Conservation (phyloP, 495 filamentous ascomycete species). For the Penicillium steckii region DNA sequence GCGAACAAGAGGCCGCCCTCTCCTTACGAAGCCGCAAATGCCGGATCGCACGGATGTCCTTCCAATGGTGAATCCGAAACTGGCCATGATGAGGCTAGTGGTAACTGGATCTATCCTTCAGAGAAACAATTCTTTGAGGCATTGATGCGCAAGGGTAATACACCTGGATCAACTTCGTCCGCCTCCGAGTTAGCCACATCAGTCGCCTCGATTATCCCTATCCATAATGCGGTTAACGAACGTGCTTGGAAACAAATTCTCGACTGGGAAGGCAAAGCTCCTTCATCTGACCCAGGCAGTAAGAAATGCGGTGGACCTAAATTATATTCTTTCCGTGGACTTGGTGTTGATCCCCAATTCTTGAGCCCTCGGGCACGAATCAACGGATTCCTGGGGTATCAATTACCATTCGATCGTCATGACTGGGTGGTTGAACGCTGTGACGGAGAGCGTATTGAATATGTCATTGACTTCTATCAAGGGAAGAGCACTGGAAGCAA, state of each 20-base stretch:
- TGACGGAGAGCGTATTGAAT: conserved; percentile 77
- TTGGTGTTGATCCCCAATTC: conserved; percentile 56
- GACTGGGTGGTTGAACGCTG: conserved; percentile 97
- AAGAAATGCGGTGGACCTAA: conserved; percentile 74
- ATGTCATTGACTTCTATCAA: conserved; percentile 97
- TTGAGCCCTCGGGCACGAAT: conserved; percentile 81
- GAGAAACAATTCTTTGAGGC: conserved; percentile 96
- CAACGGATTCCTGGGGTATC: conserved; percentile 81
- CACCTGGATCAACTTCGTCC: conserved; percentile 36
- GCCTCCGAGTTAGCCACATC: conserved; percentile 55
- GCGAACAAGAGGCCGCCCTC: conserved; percentile 28
- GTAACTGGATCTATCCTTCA: conserved; percentile 96
- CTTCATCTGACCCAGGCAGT: conserved; percentile 50
- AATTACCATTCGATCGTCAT: conserved; percentile 89
- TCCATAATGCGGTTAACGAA: conserved; percentile 97
- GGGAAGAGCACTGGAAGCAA: conserved; percentile 52
- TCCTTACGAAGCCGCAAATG: conserved; percentile 27
- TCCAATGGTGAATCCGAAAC: conserved; percentile 74
- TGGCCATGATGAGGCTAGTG: conserved; percentile 57
- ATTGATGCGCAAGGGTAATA: conserved; percentile 76
- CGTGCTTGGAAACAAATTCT: conserved; percentile 82
- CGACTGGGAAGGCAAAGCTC: conserved; percentile 72
- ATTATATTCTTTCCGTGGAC: conserved; percentile 78
- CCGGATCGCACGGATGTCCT: conserved; percentile 48
- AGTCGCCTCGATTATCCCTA: conserved; percentile 89